Percentiles rank a stretch among this genome's conserved stretches.
These are phyloP conservation scores for Acacia acuminata DNA, from an alignment of 306 rosid genomes.

Conservation along the genomic window DNA sequence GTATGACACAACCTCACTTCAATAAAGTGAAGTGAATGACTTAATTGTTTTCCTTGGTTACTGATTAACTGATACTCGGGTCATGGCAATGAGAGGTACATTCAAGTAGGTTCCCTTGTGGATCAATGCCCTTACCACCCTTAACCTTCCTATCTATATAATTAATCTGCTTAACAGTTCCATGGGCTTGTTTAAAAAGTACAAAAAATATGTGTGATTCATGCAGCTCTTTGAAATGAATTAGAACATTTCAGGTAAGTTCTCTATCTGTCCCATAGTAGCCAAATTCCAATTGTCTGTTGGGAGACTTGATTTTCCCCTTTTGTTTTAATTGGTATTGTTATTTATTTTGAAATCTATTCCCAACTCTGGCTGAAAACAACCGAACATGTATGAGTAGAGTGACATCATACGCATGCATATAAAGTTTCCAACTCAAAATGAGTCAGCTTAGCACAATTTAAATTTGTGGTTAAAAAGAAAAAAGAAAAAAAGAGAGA, in stretches of 20 bases:
- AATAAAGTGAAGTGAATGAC: neutral
- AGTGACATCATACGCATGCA: neutral
- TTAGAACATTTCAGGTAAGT: slow-evolving; percentile 6
- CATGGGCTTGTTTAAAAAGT: slow-evolving; percentile 9
- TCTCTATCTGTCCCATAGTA: slow-evolving; percentile 7
- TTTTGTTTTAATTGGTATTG: neutral
- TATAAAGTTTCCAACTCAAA: neutral
- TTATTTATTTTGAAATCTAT: slow-evolving; percentile 13
- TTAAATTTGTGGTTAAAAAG: neutral
- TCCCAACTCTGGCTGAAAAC: neutral
- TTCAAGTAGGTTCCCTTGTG: slow-evolving; percentile 6
- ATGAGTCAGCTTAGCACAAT: neutral
- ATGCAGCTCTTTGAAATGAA: neutral
- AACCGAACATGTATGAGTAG: neutral
- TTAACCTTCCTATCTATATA: neutral
- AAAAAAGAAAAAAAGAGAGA: neutral
- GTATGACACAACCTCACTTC: neutral
- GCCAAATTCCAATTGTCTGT: neutral
- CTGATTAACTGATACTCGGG: neutral
- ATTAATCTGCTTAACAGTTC: neutral
- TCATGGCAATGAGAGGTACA: neutral
- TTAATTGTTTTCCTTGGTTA: neutral
- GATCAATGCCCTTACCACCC: slow-evolving; percentile 14
- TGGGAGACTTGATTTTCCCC: neutral
- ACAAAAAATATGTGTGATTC: neutral